phyloP scores from a whole-genome alignment of 345 rosid genomes.

The Geranium rotundifolium region DNA sequence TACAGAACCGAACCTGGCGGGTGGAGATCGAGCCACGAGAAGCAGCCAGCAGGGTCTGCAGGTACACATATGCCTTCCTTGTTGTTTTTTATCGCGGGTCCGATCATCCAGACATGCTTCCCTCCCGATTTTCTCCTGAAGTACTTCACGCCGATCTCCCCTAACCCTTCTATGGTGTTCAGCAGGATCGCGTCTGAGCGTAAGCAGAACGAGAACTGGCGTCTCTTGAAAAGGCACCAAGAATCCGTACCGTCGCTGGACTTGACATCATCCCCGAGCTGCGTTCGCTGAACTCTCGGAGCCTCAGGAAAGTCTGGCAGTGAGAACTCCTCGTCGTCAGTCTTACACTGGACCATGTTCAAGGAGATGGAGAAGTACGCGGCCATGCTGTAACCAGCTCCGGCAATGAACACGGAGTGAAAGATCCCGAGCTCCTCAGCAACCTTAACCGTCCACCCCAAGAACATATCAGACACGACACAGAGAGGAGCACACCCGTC shows the following conservation, averaged over 20 bases:
- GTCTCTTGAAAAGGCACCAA: no score
- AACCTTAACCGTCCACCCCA: conserved; percentile 50
- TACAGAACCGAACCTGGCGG: no score
- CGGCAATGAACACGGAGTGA: conserved; percentile 36
- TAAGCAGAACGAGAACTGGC: no score
- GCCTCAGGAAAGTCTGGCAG: conserved; percentile 49
- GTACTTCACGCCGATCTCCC: no score
- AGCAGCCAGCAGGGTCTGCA: no score
- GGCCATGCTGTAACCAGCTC: conserved; percentile 44
- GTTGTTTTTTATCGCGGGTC: conserved; percentile 21
- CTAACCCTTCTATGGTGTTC: no score
- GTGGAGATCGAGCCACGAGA: no score
- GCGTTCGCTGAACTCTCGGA: background rate
- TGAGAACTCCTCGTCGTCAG: conserved; percentile 23
- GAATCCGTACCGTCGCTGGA: no score
- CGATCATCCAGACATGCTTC: conserved; percentile 5
- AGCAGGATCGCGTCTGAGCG: no score
- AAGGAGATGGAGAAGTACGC: conserved; percentile 52
- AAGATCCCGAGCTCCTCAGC: conserved; percentile 42
- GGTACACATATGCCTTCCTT: no score
- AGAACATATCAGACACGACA: conserved; percentile 45
- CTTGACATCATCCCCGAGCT: no score
- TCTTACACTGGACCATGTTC: conserved; percentile 26
- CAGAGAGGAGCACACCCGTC: conserved; percentile 21
- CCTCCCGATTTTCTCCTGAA: no score